Conservation (phyloP, 176 grass and related monocot genomes). For the Triticum monococcum region DNA sequence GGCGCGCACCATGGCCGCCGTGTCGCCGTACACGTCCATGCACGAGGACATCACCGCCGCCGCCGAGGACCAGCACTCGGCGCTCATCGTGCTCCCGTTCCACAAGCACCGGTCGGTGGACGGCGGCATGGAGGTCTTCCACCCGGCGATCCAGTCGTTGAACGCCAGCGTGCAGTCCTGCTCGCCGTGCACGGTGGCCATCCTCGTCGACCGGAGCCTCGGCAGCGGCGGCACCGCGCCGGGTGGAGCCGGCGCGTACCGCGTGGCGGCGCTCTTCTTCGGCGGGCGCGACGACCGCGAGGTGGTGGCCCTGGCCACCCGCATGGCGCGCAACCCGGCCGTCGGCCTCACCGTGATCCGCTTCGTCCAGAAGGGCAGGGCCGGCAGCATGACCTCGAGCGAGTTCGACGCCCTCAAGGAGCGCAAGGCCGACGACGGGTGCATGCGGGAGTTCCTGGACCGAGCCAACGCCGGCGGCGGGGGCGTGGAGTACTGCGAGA, state of each 20-base stretch:
- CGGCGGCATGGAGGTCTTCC: constrained; percentile 49
- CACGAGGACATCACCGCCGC: constrained; percentile 66
- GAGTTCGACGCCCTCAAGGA: constrained; percentile 50
- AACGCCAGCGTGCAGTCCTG: constrained; percentile 46
- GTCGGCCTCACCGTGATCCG: constrained; percentile 49
- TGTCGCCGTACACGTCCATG: constrained; percentile 64
- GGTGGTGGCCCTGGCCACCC: constrained; percentile 46
- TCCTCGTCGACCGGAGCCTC: constrained; percentile 72
- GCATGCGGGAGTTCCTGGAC: constrained; percentile 43
- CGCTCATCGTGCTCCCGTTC: constrained; percentile 75
- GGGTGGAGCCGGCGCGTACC: neutral
- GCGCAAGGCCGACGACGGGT: constrained; percentile 44
- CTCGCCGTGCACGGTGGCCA: constrained; percentile 65
- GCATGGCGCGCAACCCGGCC: constrained; percentile 59
- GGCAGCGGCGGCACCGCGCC: neutral
- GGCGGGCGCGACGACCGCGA: constrained; percentile 74
- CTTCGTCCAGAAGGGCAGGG: constrained; percentile 41
- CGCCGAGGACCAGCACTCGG: constrained; percentile 58
- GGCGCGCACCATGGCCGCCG: constrained; percentile 38
- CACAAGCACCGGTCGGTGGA: constrained; percentile 76
- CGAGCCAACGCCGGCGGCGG: neutral
- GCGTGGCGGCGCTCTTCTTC: constrained; percentile 70
- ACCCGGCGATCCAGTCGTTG: constrained; percentile 47
- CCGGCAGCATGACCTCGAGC: neutral
- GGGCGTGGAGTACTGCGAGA: constrained; percentile 45